Conservation (phyloP, 768 basidiomycete genomes). For the Termitomyces sp. region DNA sequence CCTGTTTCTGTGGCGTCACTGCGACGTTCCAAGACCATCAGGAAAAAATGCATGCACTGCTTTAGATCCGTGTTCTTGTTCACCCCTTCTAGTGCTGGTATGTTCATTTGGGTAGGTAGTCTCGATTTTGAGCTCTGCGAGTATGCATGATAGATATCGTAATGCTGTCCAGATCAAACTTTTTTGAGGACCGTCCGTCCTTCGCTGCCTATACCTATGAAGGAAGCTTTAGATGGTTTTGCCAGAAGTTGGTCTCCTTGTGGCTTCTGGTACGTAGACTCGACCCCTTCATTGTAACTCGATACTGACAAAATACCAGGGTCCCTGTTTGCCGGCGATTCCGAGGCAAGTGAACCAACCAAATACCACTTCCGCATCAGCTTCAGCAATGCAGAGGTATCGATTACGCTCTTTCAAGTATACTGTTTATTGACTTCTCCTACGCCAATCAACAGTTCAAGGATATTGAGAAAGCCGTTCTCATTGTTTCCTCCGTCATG, state of each 20-base stretch:
- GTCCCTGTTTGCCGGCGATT: constrained; percentile 42
- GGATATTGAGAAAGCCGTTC: constrained; percentile 45
- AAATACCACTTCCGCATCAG: too few species aligned
- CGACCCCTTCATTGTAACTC: not conserved
- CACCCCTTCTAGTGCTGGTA: constrained; percentile 77
- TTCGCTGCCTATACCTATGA: constrained; percentile 36
- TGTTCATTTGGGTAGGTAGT: constrained; percentile 79
- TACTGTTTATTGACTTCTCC: not conserved
- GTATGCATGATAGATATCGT: not conserved
- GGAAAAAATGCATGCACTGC: constrained; percentile 11
- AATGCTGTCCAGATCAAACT: constrained; percentile 42
- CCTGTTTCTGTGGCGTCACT: constrained; percentile 45
- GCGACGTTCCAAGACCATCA: constrained; percentile 23
- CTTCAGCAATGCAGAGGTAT: too few species aligned
- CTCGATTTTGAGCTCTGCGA: not conserved
- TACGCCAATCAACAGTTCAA: constrained; percentile 24
- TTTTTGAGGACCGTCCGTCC: constrained; percentile 58
- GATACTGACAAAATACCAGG: constrained; percentile 21
- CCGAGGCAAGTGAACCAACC: constrained; percentile 17
- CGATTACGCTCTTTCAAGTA: constrained; percentile 14
- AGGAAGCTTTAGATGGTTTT: constrained; percentile 57
- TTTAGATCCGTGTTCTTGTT: constrained; percentile 65
- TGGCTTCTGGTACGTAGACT: constrained; percentile 54
- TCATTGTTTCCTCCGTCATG: constrained; percentile 44
- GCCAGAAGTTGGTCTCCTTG: constrained; percentile 59